phyloP scores from a whole-genome alignment of 2,329 filamentous ascomycete species.

The Aspergillus thermomutatus region DNA sequence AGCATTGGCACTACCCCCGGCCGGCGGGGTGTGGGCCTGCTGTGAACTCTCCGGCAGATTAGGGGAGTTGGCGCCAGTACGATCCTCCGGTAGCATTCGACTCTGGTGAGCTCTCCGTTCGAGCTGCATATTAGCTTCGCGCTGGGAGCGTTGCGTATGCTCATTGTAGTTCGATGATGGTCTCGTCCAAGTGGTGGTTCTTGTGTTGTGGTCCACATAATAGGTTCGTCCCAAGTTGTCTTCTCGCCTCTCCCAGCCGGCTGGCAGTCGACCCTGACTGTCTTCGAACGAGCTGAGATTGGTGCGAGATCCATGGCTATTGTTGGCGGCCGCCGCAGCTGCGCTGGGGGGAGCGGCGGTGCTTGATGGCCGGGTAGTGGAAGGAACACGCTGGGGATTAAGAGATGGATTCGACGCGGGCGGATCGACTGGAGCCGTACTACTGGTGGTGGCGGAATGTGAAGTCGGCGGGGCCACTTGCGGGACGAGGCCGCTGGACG shows the following conservation, averaged over 20 bases:
- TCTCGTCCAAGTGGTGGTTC: conserved; percentile 93
- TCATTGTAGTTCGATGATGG: conserved; percentile 76
- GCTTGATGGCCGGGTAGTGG: conserved; percentile 36
- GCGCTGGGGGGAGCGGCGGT: conserved; percentile 41
- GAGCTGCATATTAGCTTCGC: conserved; percentile 87
- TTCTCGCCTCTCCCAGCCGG: conserved; percentile 93
- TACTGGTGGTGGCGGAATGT: conserved; percentile 18
- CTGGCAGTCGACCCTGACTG: conserved; percentile 84
- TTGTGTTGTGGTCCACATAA: conserved; percentile 96
- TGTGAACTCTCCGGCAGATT: conserved; percentile 57
- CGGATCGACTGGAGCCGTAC: conserved; percentile 27
- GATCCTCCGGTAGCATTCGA: conserved; percentile 89
- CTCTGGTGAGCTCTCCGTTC: conserved; percentile 94
- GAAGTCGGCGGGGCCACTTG: conserved; percentile 28
- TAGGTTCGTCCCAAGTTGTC: conserved; percentile 94
- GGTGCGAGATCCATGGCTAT: conserved; percentile 44
- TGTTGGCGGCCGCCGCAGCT: conserved; percentile 31
- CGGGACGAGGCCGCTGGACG: conserved; percentile 39
- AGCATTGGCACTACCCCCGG: conserved; percentile 49
- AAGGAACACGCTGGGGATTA: conserved; percentile 33
- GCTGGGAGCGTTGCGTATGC: conserved; percentile 70
- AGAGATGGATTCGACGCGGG: conserved; percentile 32
- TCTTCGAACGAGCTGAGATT: conserved; percentile 93
- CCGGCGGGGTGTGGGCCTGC: conserved; percentile 45
- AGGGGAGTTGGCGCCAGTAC: conserved; percentile 89